Base-by-base conservation (phyloP, 768 basidiomycete genomes). In the Neoboletus magnificus region DNA sequence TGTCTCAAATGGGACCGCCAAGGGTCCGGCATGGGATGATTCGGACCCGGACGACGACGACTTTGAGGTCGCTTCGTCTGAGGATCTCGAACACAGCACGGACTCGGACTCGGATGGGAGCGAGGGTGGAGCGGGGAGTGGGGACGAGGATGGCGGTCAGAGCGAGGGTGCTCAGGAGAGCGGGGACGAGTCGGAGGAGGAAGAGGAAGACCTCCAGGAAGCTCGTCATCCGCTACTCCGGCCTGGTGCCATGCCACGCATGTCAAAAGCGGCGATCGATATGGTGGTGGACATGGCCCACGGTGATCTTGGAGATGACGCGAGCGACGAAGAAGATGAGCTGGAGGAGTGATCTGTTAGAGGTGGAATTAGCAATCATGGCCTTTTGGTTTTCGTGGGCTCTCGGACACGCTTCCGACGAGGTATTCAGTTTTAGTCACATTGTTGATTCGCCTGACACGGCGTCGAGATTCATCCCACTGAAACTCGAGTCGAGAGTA, bases 201-300 rank as follows among this genome's bases (percentile, higher is more conserved):
- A 75, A 18, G 77, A 73, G 5, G 76, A 73, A 27, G 79, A 79
- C 42, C 72, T 89, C 20, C 76, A 81, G 41, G 79, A 78, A 5
- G 75, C 76, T 20, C 75, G 76, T 42, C 88, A 89, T 66, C 87
- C 86, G 2, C 69, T 89, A 3, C 69, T 89, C 53, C 76, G 79
- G 13, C 81, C 83, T 0, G 87, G 86, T 27, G 85, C 85, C 12
- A 78, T 89, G 77, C 86, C 85, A 5, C 74, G 75, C 44, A 84
- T 89, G 81, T 83, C 82, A n/a, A 80, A 78, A 48, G 82, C 83
- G 3, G 82, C 82, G 2, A 74, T 89, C 43, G 77, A 87, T n/a
- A 79, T 82, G 74, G 85, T 80, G 4, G 81, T 84, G 12, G 82
- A 79, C 11, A 82, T 88, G 73, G 76, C 88, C 6, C 77, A 79